Percentiles rank a stretch among this genome's conserved stretches.
These are phyloP conservation scores for Dendrobium huoshanense DNA, from an alignment of 106 monocot species.

Conservation along the genomic window DNA sequence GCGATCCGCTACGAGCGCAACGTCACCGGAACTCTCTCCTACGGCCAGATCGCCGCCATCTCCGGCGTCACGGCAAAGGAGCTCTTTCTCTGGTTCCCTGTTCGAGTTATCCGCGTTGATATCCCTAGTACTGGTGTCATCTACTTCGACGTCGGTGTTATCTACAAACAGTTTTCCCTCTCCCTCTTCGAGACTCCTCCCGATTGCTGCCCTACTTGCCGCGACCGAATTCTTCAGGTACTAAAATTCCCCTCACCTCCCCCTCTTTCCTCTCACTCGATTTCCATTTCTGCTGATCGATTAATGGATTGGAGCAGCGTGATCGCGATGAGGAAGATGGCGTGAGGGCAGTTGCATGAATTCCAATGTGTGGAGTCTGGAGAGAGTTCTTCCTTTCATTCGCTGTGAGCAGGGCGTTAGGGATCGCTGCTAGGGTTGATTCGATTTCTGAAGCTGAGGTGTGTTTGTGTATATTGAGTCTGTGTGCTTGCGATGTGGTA, in stretches of 20 bases:
- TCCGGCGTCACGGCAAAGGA: conserved; percentile 55
- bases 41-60: conserved; percentile 39
- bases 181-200: conserved; percentile 52
- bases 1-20: conserved; percentile 33
- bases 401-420: background rate
- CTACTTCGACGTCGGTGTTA: conserved; percentile 61
- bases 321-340: background rate
- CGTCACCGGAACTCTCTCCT: conserved; percentile 32
- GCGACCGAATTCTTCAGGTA: background rate
- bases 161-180: conserved; percentile 46
- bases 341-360: background rate
- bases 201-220: conserved; percentile 20
- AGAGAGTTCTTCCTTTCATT: background rate
- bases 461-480: background rate
- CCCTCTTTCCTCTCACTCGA: background rate
- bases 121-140: conserved; percentile 50
- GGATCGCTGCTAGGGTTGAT: background rate
- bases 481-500: no score
- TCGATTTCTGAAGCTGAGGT: background rate
- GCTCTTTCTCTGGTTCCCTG: conserved; percentile 69
- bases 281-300: background rate
- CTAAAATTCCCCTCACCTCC: background rate
- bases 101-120: conserved; percentile 46
- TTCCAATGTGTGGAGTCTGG: background rate
- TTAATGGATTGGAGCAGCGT: conserved; percentile 3